Evolutionary conservation across 2,329 filamentous ascomycete species (phyloP).

Genomic region (Ilyonectria robusta): DNA sequence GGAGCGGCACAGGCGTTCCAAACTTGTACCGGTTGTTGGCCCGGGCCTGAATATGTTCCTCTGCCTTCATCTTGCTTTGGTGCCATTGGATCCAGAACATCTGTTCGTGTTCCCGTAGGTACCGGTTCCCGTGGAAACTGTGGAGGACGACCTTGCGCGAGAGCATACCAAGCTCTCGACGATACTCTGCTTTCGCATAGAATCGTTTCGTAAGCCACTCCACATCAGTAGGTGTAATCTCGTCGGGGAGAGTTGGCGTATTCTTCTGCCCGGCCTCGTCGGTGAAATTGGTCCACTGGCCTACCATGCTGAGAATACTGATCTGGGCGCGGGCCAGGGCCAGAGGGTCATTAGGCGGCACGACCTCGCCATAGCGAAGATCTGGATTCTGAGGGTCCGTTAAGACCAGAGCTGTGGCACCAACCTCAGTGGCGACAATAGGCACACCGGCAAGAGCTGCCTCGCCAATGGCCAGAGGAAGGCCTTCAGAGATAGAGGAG

Average conservation of each 20-base stretch:
- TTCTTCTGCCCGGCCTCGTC: slow-evolving; percentile 21
- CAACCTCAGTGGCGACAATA: slow-evolving; percentile 39
- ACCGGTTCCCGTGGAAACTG: slow-evolving; percentile 38
- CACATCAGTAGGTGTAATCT: slow-evolving; percentile 31
- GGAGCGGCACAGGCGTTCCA: slow-evolving; percentile 26
- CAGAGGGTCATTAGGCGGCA: slow-evolving; percentile 36
- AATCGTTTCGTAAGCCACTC: slow-evolving; percentile 35
- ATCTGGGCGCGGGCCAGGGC: slow-evolving; percentile 36
- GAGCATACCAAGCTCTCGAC: slow-evolving; percentile 31
- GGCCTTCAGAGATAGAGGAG: slow-evolving; percentile 38
- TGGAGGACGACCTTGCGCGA: slow-evolving; percentile 35
- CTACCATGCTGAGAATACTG: slow-evolving; percentile 37
- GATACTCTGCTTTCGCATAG: slow-evolving; percentile 30
- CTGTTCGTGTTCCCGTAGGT: slow-evolving; percentile 23
- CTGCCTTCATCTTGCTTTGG: slow-evolving; percentile 25
- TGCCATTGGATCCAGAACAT: slow-evolving; percentile 38
- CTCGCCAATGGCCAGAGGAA: slow-evolving; percentile 37
- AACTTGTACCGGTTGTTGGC: slow-evolving; percentile 27
- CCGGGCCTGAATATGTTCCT: slow-evolving; percentile 14
- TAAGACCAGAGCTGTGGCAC: slow-evolving; percentile 36
- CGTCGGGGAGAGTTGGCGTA: slow-evolving; percentile 24
- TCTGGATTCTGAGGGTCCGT: slow-evolving; percentile 36
- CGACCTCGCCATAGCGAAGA: slow-evolving; percentile 38
- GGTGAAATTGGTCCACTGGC: slow-evolving; percentile 37
- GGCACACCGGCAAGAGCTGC: slow-evolving; percentile 38